phyloP scores from a whole-genome alignment of 768 basidiomycete species.

The Mycena alexandri region DNA sequence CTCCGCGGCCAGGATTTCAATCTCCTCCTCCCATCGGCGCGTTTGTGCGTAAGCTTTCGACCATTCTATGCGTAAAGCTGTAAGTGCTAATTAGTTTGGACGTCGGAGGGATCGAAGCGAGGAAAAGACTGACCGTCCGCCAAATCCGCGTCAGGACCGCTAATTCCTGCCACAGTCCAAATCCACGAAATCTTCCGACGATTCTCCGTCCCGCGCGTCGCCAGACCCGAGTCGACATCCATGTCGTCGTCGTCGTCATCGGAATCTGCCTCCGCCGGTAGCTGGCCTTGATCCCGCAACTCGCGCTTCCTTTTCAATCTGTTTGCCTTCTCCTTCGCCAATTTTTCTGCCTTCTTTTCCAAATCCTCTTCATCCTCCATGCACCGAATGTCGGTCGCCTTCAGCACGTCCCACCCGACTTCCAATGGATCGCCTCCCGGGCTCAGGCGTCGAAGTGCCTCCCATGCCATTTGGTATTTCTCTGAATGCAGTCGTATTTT shows the following conservation, averaged over 20 bases:
- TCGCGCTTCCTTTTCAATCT: not conserved
- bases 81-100: no score
- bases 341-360: not conserved
- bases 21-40: slow-evolving; percentile 28
- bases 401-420: no score
- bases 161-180: not conserved
- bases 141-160: slow-evolving; percentile 1
- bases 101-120: no score
- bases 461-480: no score
- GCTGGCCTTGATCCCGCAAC: not conserved
- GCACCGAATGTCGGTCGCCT: no score
- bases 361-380: slow-evolving; percentile 3
- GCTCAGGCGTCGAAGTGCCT: no score
- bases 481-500: no score
- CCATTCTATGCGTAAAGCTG: slow-evolving; percentile 31
- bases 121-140: slow-evolving; percentile 1
- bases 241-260: no score
- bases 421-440: no score
- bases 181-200: slow-evolving; percentile 14
- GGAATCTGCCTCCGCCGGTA: no score
- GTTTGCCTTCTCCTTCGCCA: not conserved
- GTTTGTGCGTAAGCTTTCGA: slow-evolving; percentile 9
- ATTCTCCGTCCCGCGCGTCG: not conserved
- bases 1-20: slow-evolving; percentile 25
- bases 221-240: not conserved